Percentiles rank a stretch among this genome's conserved stretches.
These are phyloP conservation scores for Melaleuca alternifolia DNA, from an alignment of 345 rosid species.

Conservation along the genomic window DNA sequence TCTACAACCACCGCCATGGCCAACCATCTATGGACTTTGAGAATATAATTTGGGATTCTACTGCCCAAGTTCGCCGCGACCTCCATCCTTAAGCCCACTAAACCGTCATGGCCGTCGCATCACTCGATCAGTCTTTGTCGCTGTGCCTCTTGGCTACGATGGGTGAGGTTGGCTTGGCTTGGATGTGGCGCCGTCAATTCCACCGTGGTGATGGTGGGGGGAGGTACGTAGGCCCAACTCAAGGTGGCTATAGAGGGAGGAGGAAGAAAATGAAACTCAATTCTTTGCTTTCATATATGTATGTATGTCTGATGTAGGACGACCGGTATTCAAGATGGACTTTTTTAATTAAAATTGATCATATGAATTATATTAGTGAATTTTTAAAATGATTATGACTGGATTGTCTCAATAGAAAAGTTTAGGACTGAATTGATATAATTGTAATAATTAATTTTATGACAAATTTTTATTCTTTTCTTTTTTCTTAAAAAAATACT, in stretches of 20 bases:
- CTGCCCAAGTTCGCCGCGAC: not conserved
- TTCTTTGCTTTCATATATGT: not conserved
- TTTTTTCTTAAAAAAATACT: too few species aligned
- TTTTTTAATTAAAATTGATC: too few species aligned
- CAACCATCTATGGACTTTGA: not conserved
- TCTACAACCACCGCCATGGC: not conserved
- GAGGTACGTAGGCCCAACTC: not conserved
- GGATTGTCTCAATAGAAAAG: too few species aligned
- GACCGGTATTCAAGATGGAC: too few species aligned
- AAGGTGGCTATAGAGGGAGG: not conserved
- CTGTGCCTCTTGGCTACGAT: not conserved
- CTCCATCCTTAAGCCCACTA: not conserved
- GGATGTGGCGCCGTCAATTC: not conserved
- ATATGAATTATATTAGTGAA: too few species aligned
- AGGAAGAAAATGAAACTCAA: not conserved
- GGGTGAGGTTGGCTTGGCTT: not conserved
- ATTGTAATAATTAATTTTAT: too few species aligned
- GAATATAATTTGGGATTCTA: not conserved
- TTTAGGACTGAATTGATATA: too few species aligned
- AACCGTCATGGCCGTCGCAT: not conserved
- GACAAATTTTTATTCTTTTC: too few species aligned
- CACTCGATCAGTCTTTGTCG: not conserved
- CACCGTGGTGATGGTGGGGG: accelerated
- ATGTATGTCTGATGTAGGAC: too few species aligned
- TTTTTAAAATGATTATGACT: too few species aligned